Evolutionary conservation across 306 rosid species (phyloP).

Genomic region (Spatholobus suberectus): DNA sequence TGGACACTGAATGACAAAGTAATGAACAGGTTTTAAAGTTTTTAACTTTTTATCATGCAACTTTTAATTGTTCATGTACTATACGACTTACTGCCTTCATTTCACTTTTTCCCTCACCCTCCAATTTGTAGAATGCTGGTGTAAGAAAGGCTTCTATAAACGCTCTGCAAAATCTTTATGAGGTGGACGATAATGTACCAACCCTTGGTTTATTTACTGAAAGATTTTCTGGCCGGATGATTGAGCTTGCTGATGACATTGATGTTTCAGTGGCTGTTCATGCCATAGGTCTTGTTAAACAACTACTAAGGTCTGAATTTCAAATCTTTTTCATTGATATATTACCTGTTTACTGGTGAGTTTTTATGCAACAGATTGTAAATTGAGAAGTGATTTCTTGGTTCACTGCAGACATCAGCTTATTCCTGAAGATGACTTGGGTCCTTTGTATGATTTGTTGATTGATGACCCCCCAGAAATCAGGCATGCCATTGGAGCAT

Average conservation of each 20-base stretch:
- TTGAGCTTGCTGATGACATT: conserved; percentile 95
- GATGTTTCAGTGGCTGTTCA: conserved; percentile 92
- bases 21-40: conserved; percentile 41
- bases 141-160: conserved; percentile 88
- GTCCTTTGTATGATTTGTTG: conserved; percentile 91
- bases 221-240: conserved; percentile 94
- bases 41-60: conserved; percentile 16
- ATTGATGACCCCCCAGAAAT: conserved; percentile 94
- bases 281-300: conserved; percentile 95
- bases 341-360: conserved; percentile 29
- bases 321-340: conserved; percentile 21
- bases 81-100: conserved; percentile 26
- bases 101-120: conserved; percentile 21
- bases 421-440: conserved; percentile 95
- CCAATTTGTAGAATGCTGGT: conserved; percentile 74
- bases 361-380: conserved; percentile 35
- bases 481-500: conserved; percentile 95
- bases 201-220: conserved; percentile 92
- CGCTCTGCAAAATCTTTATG: conserved; percentile 91
- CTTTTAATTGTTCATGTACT: conserved; percentile 34
- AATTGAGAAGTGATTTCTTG: conserved; percentile 37
- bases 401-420: conserved; percentile 84
- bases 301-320: conserved; percentile 74
- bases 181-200: conserved; percentile 88
- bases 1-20: conserved; percentile 98